A percentile compares a stretch with the other conserved stretches of the same genome.
phyloP scores from a whole-genome alignment of 176 grass and related monocot genomes.

The Hsuehochloa calcarea region DNA sequence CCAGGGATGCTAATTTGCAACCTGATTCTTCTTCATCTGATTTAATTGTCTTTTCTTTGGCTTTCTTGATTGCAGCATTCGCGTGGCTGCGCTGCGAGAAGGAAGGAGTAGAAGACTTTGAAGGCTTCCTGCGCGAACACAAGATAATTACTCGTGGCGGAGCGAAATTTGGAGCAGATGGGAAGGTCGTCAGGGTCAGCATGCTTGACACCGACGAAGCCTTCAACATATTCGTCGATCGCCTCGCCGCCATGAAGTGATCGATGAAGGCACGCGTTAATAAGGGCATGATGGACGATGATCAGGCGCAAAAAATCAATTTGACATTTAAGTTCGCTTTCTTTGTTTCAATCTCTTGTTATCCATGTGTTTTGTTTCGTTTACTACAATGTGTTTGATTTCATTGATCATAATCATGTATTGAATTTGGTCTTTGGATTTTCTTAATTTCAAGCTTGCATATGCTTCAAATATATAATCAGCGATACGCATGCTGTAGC shows the following conservation, averaged over 20 bases:
- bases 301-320: neutral
- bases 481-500: no score
- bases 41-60: neutral
- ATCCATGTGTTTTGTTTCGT: neutral
- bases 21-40: neutral
- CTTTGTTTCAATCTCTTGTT: neutral
- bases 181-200: constrained; percentile 44
- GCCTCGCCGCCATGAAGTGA: constrained; percentile 33
- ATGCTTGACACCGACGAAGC: constrained; percentile 66
- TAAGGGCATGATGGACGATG: neutral
- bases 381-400: neutral
- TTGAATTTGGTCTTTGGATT: no score
- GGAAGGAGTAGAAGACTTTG: constrained; percentile 33
- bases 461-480: no score
- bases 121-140: constrained; percentile 32
- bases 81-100: constrained; percentile 61
- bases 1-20: no score
- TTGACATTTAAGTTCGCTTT: no score
- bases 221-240: constrained; percentile 43
- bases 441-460: no score
- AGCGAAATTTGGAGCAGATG: constrained; percentile 35
- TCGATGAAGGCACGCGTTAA: neutral
- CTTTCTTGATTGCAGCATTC: constrained; percentile 37
- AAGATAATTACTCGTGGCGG: constrained; percentile 53
- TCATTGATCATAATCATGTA: neutral